Percentiles rank a stretch among this genome's conserved stretches.
Evolutionary conservation across 192 early-diverging fungal genomes (phyloP).

Genomic region (Endogone sp.): DNA sequence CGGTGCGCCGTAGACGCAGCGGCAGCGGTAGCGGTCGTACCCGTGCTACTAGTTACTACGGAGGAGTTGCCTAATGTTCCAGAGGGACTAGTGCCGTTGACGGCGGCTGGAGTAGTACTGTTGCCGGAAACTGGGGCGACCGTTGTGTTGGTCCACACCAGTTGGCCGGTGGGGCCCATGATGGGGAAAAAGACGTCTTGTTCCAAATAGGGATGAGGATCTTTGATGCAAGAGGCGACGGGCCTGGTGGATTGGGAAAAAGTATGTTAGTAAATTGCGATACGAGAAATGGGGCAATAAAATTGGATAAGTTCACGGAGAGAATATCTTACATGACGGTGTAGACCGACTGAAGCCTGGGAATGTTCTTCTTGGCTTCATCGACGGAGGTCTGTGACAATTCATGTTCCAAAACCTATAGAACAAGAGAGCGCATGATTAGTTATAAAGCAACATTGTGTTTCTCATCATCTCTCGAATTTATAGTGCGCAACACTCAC

Average conservation of each 20-base stretch:
- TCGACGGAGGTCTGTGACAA: constrained; percentile 32
- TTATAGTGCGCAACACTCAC: constrained; percentile 30
- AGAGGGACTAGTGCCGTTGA: not conserved
- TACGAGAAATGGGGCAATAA: not conserved
- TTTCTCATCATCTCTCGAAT: not conserved
- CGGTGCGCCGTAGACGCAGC: not conserved
- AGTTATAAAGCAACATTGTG: no score
- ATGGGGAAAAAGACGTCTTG: constrained; percentile 23
- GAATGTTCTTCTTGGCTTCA: constrained; percentile 38
- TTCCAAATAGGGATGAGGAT: constrained; percentile 36
- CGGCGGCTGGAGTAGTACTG: not conserved
- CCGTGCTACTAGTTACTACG: not conserved
- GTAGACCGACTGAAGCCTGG: constrained; percentile 26
- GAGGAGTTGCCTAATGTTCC: not conserved
- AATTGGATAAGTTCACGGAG: not conserved
- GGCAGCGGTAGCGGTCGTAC: not conserved
- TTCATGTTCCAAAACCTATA: constrained; percentile 30
- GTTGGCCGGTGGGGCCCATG: constrained; percentile 11
- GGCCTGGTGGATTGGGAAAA: not conserved
- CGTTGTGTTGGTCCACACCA: not conserved
- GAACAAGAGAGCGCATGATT: not conserved
- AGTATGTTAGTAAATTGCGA: not conserved
- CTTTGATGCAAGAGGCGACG: constrained; percentile 26
- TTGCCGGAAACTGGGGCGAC: not conserved
- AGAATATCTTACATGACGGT: constrained; percentile 21